Conservation (phyloP, 2,329 filamentous ascomycete genomes). For the Tolypocladium amazonense region DNA sequence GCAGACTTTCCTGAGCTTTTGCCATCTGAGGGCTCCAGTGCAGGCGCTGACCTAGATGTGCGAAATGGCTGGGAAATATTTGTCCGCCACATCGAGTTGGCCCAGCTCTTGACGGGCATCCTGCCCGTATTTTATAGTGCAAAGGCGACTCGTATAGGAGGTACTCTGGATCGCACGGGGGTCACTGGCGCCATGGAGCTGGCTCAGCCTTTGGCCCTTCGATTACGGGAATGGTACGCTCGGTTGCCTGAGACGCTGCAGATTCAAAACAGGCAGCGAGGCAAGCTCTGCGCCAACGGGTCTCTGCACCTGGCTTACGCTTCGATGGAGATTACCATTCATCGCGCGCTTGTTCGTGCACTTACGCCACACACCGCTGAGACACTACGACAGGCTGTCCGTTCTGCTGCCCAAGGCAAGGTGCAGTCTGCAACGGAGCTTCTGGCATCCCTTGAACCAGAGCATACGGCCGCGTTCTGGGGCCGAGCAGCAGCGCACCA, state of each 20-base stretch:
- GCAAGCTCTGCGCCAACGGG: constrained; percentile 29
- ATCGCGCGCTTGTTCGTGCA: constrained; percentile 36
- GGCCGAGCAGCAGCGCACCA: constrained; percentile 32
- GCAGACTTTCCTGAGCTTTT: constrained; percentile 28
- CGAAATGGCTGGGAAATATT: constrained; percentile 36
- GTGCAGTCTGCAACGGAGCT: constrained; percentile 29
- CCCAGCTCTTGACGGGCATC: constrained; percentile 39
- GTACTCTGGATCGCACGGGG: constrained; percentile 20
- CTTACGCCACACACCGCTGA: constrained; percentile 20
- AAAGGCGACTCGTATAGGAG: constrained; percentile 16
- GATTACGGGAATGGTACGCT: constrained; percentile 32
- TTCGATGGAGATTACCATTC: constrained; percentile 39
- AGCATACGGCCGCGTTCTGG: constrained; percentile 35
- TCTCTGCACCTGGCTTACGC: constrained; percentile 41
- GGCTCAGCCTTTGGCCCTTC: constrained; percentile 21
- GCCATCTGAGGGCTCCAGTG: constrained; percentile 21
- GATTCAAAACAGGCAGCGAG: constrained; percentile 28
- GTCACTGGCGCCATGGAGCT: constrained; percentile 21
- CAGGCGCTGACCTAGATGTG: constrained; percentile 29
- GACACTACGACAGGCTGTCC: constrained; percentile 19
- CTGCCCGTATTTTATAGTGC: constrained; percentile 36
- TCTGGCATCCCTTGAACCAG: constrained; percentile 29
- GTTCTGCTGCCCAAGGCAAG: constrained; percentile 26
- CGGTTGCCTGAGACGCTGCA: constrained; percentile 33
- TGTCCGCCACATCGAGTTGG: constrained; percentile 37